Evolutionary conservation across 2,329 filamentous ascomycete species (phyloP).

Genomic region (Aspergillus arachidicola): DNA sequence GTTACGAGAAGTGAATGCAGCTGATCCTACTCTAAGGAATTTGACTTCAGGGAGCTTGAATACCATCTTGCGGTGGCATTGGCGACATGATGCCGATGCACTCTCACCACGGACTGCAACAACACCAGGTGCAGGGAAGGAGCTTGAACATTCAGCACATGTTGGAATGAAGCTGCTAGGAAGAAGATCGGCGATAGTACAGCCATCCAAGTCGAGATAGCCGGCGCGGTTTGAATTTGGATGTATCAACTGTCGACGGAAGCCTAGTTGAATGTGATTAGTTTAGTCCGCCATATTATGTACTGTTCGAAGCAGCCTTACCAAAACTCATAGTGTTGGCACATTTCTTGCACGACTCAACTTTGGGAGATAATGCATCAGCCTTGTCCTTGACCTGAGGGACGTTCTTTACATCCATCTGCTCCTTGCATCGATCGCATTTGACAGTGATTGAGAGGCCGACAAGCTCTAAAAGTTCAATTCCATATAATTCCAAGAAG

Average conservation of each 20-base stretch:
- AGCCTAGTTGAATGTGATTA: constrained; percentile 41
- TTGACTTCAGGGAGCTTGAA: constrained; percentile 78
- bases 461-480: constrained; percentile 73
- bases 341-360: constrained; percentile 59
- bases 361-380: constrained; percentile 42
- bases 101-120: constrained; percentile 74
- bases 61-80: constrained; percentile 76
- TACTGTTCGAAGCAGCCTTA: constrained; percentile 21
- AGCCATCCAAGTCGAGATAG: constrained; percentile 75
- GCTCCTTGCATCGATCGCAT: constrained; percentile 76
- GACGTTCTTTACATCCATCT: constrained; percentile 69
- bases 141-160: constrained; percentile 73
- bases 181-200: constrained; percentile 74
- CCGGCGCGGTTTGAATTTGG: constrained; percentile 73
- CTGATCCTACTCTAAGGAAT: constrained; percentile 70
- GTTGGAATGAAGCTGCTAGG: constrained; percentile 78
- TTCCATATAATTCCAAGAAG: constrained; percentile 72
- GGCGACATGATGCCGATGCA: constrained; percentile 73
- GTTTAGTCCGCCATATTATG: neutral
- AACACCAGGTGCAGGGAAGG: constrained; percentile 64
- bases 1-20: constrained; percentile 41
- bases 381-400: constrained; percentile 54
- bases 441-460: constrained; percentile 71
- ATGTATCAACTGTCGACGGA: constrained; percentile 72
- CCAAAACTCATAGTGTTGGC: constrained; percentile 52